phyloP scores from a whole-genome alignment of 495 filamentous ascomycete genomes.

The Penicillium diatomitis region DNA sequence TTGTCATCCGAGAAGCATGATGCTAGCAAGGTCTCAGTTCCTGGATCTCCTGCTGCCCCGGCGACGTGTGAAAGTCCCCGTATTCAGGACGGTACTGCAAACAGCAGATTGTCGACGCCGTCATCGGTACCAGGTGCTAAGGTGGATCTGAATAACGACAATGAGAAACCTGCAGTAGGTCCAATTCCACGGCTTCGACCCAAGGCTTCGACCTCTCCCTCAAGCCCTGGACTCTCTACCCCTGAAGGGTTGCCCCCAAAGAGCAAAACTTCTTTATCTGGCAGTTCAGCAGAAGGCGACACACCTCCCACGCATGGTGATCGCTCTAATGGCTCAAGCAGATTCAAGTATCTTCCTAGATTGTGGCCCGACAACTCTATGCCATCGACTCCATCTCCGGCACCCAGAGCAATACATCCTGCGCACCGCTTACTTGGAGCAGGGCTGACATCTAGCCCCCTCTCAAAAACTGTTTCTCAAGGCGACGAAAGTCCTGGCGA shows the following conservation, averaged over 20 bases:
- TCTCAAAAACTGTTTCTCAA: no score
- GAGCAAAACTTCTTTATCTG: neutral
- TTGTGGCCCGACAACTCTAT: neutral
- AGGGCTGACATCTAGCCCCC: no score
- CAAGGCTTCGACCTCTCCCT: neutral
- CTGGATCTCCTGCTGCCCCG: no score
- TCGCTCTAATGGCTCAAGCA: constrained; percentile 3
- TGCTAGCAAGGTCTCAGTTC: no score
- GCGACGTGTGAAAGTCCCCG: no score
- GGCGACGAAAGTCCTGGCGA: no score
- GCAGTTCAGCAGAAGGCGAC: neutral
- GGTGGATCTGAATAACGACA: neutral
- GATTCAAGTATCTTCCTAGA: constrained; percentile 7
- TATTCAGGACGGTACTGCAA: neutral
- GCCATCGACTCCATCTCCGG: neutral
- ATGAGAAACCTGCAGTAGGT: neutral
- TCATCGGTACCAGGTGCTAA: neutral
- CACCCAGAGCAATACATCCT: neutral
- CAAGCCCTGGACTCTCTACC: neutral
- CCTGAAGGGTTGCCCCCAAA: neutral
- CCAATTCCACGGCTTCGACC: neutral
- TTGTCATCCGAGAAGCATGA: neutral
- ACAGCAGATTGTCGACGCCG: constrained; percentile 5
- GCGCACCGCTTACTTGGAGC: no score
- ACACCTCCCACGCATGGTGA: neutral